Evolutionary conservation across 345 rosid genomes (phyloP).

Genomic region (Populus deltoides): DNA sequence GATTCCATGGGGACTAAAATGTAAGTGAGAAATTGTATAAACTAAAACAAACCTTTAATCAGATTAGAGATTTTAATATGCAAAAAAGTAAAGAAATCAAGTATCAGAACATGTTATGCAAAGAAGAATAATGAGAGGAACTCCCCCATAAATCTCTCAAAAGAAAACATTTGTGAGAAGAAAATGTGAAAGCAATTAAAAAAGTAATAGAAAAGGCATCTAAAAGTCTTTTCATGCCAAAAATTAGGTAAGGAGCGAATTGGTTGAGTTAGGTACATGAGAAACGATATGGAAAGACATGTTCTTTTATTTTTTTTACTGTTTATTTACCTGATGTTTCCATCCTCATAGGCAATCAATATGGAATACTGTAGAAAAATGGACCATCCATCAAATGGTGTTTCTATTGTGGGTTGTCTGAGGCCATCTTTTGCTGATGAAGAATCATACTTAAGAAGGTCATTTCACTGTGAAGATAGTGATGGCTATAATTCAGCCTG

Average conservation of each 20-base stretch:
- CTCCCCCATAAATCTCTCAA: background rate
- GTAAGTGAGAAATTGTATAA: background rate
- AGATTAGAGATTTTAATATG: background rate
- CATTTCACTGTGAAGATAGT: conserved; percentile 53
- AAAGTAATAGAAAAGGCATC: background rate
- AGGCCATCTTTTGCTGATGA: conserved; percentile 80
- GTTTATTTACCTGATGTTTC: conserved; percentile 3
- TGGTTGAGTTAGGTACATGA: background rate
- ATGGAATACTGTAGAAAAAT: conserved; percentile 55
- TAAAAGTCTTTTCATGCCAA: background rate
- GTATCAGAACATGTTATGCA: background rate
- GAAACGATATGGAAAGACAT: background rate
- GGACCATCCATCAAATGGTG: conserved; percentile 87
- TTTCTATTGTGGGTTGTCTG: conserved; percentile 79
- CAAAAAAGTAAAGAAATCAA: background rate
- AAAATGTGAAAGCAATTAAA: background rate
- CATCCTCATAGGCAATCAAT: conserved; percentile 49
- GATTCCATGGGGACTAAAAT: background rate
- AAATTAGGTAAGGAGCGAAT: background rate
- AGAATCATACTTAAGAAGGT: conserved; percentile 63
- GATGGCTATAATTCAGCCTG: conserved; percentile 52
- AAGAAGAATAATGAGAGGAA: background rate
- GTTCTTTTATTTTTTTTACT: background rate
- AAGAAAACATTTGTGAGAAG: background rate
- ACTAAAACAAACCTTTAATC: background rate